Evolutionary conservation across 2,329 filamentous ascomycete genomes (phyloP), one percentile per base, ranked within the genome.

Genomic region (Colletotrichum plurivorum): DNA sequence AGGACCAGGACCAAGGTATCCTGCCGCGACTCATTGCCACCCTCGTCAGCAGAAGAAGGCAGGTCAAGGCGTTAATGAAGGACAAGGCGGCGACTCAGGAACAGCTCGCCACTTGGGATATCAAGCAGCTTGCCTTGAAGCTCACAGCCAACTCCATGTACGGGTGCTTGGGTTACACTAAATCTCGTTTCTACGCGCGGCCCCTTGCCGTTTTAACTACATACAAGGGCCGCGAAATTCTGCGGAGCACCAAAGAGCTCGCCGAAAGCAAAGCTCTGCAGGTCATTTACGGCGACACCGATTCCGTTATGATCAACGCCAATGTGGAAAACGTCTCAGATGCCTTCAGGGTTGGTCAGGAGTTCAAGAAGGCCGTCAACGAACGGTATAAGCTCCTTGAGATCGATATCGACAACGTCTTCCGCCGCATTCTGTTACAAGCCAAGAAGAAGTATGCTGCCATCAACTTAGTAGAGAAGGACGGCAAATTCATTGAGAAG

Each of bases 81-180:
- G 91, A 94, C 79, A 97, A 95, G 79, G 90, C 85, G 67, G 95
- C 95, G 4, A 97, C 94, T 0, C 78, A 91, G 0, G 95, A 98
- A 76, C 88, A 99, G 79, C 88, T 97, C 64, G 93, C 94, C 4
- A 94, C 95, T 0, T 99, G 95, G 95, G 96, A 99, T 73, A 98
- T 98, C 77, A 98, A 97, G 83, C 96, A 99, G 81, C 87, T 97
- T 79, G 97, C 96, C 31, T 83, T 99, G 76, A 99, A 99, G 83
- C 89, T 99, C 60, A 99, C 97, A 51, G 96, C 96, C 77, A 99
- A 99, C 83, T 98, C 95, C 73, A 99, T 99, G 97, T 99, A 99
- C 80, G 96, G 96, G 74, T 99, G 96, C 87, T 84, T 99, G 80
- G 96, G 96, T 74, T 99, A 98, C 79, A 95, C 94, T 13, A 97